Evolutionary conservation across 768 basidiomycete species (phyloP), one percentile per base, ranked within the genome.

Genomic region (Botryobasidium botryosum): DNA sequence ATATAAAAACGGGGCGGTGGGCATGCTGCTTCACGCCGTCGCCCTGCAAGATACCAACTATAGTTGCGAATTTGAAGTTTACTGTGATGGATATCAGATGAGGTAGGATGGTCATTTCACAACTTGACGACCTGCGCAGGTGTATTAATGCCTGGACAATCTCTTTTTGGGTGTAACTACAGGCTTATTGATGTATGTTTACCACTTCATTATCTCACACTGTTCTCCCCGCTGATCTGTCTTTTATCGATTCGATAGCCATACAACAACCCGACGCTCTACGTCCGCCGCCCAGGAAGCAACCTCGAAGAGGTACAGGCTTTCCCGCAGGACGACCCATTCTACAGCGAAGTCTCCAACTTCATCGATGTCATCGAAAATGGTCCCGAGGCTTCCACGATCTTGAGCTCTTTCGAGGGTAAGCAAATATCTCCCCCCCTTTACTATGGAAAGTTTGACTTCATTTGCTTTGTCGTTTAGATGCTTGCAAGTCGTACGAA

Each of bases 51-150:
- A 90, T 41, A 75, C 68, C 52, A 75, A 90, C 58, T 97, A 96
- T 63, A 85, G 85, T 55, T 94, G 88, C 58, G 90, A 92, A 65
- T 68, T 96, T 33, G 90, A 92, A 58, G 77, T 92, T 33, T 86
- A 79, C 62, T 86, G 86, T 35, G 92, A 97, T 59, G 92, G 92
- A 6, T 94, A 87, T 86, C 50, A 86, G 83, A 83, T 82, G 51
- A 46, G 69, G 23, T 18, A 46, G 44, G n/a, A 69, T 87, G 35
- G 78, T 83, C 40, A 57, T 10, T 13, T 44, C 27, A 43, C 32
- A 32, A 6, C 15, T 29, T 35, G 32, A 24, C 13, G 17, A 44
- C 20, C 29, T n/a, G 50, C 57, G 60, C 49, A 48, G 55, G 52
- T 56, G 26, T 41, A 50, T 38, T n/a, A 5, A 33, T 26, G 2